Base-by-base conservation (phyloP, 2,329 filamentous ascomycete species). In the Plenodomus biglobosus region DNA sequence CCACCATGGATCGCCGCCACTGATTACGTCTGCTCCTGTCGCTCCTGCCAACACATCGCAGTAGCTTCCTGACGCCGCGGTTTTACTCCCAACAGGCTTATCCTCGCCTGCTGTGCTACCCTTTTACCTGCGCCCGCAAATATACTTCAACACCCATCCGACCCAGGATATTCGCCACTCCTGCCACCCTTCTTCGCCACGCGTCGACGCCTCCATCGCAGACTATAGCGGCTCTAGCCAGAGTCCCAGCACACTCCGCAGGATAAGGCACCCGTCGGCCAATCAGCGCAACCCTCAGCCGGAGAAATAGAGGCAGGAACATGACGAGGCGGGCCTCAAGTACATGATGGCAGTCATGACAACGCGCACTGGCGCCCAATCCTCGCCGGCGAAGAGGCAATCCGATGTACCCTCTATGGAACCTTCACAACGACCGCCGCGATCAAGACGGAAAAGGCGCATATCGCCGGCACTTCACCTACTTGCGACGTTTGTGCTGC, bases 341-440 rank as follows among this genome's bases (percentile, higher is more conserved):
- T 45, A 40, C 42, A 64, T 62, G 38, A 71, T 62, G 65, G 58
- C 56, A 55, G 47, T 58, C 45, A 61, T 50, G 40, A 60, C 41
- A 48, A 58, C 39, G 60, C 57, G 56, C 53, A 50, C 53, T 46
- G 50, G 54, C 59, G 56, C 56, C 40, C 50, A 27, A 38, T 27
- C 42, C 52, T 44, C 47, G 22, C 56, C 38, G 17, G 42, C 41
- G 34, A 18, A 37, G 49, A 51, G 53, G 42, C 58, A 44, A 39
- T 55, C 50, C 52, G 55, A 61, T 17, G 49, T 66, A 16, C 66
- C 65, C 37, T 54, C 61, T 11, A 48, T 65, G 32, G 57, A 67
- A 42, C 64, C 61, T 42, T 56, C 61, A 56, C 65, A 50, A 42
- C 60, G 59, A 39, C 66, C 62, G n/a, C 68, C 66, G 24, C 63